Conservation (phyloP, 805 yeast species). For the Yarrowia sp. region DNA sequence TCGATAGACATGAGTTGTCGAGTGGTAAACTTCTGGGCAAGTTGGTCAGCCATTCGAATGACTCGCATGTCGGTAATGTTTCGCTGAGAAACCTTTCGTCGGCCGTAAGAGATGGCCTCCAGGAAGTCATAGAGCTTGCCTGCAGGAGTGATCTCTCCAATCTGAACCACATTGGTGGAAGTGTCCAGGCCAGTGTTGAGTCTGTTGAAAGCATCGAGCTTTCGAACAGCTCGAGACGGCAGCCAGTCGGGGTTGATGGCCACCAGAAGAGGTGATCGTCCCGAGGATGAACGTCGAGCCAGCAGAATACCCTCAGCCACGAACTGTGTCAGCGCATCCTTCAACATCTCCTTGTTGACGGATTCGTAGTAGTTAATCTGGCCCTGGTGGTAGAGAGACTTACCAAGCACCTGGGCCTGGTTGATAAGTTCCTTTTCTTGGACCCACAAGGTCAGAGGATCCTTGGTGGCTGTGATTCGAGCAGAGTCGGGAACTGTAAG, state of each 20-base stretch:
- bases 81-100: slow-evolving; percentile 47
- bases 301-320: slow-evolving; percentile 49
- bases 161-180: slow-evolving; percentile 20
- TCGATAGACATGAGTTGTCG: slow-evolving; percentile 35
- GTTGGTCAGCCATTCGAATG: slow-evolving; percentile 28
- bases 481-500: slow-evolving; percentile 8
- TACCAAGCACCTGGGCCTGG: slow-evolving; percentile 52
- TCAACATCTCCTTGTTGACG: slow-evolving; percentile 53
- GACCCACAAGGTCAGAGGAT: slow-evolving; percentile 46
- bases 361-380: slow-evolving; percentile 53
- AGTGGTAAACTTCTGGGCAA: slow-evolving; percentile 31
- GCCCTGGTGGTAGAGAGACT: slow-evolving; percentile 55
- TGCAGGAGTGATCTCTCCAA: slow-evolving; percentile 43
- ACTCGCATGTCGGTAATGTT: slow-evolving; percentile 35
- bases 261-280: slow-evolving; percentile 32
- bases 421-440: slow-evolving; percentile 49
- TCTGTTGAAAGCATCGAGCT: slow-evolving; percentile 27
- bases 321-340: slow-evolving; percentile 50
- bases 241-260: slow-evolving; percentile 35
- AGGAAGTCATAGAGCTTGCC: slow-evolving; percentile 49
- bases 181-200: slow-evolving; percentile 28
- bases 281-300: slow-evolving; percentile 25
- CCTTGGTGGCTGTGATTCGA: slow-evolving; percentile 18
- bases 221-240: slow-evolving; percentile 21
- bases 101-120: slow-evolving; percentile 49